Evolutionary conservation across 2,329 filamentous ascomycete genomes (phyloP).

Genomic region (Eutypella sp.): DNA sequence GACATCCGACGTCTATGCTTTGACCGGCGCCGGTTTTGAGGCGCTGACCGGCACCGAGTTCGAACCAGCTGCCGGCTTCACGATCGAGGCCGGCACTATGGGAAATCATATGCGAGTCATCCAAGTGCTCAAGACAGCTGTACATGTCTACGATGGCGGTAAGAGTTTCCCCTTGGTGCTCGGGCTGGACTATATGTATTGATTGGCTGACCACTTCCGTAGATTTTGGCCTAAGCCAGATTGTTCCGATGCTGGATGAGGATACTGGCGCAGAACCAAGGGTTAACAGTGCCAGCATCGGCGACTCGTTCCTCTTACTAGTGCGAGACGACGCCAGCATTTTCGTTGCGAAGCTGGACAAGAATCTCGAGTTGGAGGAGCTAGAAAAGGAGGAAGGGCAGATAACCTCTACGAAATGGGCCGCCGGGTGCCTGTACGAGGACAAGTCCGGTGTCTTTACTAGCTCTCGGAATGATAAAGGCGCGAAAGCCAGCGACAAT

Average conservation of each 20-base stretch:
- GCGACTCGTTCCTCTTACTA: constrained; percentile 79
- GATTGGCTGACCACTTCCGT: constrained; percentile 6
- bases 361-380: constrained; percentile 80
- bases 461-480: constrained; percentile 33
- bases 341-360: constrained; percentile 73
- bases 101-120: constrained; percentile 77
- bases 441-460: constrained; percentile 56
- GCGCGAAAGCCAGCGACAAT: constrained; percentile 37
- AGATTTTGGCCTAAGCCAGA: constrained; percentile 86
- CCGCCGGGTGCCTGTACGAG: constrained; percentile 78
- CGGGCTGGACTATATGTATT: constrained; percentile 1
- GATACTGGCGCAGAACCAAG: constrained; percentile 77
- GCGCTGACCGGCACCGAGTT: constrained; percentile 81
- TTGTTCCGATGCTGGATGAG: constrained; percentile 88
- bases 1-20: constrained; percentile 70
- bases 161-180: constrained; percentile 31
- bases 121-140: constrained; percentile 80
- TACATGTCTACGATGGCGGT: constrained; percentile 88
- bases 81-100: constrained; percentile 79
- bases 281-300: constrained; percentile 75
- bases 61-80: constrained; percentile 81
- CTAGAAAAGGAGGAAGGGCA: constrained; percentile 58
- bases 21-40: constrained; percentile 70
- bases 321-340: constrained; percentile 79
- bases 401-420: constrained; percentile 64